Conservation (phyloP, 495 filamentous ascomycete genomes). For the Aspergillus coremiiformis region DNA sequence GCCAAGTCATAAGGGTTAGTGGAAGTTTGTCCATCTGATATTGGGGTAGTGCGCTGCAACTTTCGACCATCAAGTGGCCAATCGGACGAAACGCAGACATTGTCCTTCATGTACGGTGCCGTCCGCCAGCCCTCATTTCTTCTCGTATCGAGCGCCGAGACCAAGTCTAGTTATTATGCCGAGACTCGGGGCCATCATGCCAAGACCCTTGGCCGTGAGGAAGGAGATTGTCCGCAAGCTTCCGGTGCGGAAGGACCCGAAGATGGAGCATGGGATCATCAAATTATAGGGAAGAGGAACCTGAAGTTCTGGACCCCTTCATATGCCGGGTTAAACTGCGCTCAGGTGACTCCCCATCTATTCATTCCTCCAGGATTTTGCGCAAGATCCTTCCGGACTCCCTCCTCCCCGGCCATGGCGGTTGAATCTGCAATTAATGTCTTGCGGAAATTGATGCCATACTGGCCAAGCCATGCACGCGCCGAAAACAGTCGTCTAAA, state of each 20-base stretch:
- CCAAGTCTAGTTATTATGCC: not conserved
- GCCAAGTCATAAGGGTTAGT: not conserved
- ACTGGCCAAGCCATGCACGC: not conserved
- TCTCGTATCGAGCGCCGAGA: not conserved
- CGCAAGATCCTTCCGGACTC: not conserved
- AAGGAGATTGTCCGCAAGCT: not conserved
- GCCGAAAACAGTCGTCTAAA: not conserved
- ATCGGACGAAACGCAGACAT: not conserved
- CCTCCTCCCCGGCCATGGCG: not conserved
- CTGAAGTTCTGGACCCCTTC: not conserved
- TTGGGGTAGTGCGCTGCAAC: not conserved
- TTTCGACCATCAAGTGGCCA: not conserved
- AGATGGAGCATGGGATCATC: not conserved
- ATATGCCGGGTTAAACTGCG: not conserved
- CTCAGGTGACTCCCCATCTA: not conserved
- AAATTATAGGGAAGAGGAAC: not conserved
- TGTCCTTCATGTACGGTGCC: not conserved
- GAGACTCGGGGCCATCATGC: not conserved
- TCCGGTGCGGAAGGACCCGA: not conserved
- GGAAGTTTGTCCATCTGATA: not conserved
- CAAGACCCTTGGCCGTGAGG: constrained; percentile 2
- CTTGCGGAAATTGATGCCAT: not conserved
- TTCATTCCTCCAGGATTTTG: not conserved
- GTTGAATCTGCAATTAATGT: not conserved
- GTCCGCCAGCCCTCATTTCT: not conserved